Conservation (phyloP, 306 rosid genomes). For the Adenanthera pavonina region DNA sequence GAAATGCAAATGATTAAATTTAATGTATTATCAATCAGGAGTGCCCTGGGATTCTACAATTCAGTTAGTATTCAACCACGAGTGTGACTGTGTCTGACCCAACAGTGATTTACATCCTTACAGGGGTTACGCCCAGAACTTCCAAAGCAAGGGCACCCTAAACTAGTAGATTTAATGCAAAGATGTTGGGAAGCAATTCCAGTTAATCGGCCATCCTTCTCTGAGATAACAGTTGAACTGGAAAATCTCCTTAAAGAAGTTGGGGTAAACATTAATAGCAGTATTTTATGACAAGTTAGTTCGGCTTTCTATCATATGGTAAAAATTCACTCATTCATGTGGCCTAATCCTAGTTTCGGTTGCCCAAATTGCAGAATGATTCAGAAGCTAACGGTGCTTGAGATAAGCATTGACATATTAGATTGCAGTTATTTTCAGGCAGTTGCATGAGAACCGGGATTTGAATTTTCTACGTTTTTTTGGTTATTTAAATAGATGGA, state of each 20-base stretch:
- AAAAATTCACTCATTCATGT: not conserved
- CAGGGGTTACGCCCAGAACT: constrained; percentile 97
- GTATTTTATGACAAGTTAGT: not conserved
- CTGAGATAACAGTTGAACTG: constrained; percentile 74
- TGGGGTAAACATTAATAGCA: constrained; percentile 50
- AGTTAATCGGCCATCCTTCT: constrained; percentile 71
- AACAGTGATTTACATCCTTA: constrained; percentile 31
- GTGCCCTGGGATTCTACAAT: constrained; percentile 13
- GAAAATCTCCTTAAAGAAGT: constrained; percentile 67
- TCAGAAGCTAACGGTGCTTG: constrained; percentile 54
- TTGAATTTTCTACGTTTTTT: constrained; percentile 28
- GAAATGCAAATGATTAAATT: not conserved
- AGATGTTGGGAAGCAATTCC: constrained; percentile 95
- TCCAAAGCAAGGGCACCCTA: constrained; percentile 78
- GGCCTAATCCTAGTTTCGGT: constrained; percentile 27
- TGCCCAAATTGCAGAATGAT: constrained; percentile 62
- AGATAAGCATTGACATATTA: constrained; percentile 40
- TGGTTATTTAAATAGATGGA: constrained; percentile 45
- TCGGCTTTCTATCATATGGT: not conserved
- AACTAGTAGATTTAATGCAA: constrained; percentile 80
- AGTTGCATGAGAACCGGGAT: constrained; percentile 45
- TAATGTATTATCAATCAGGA: constrained; percentile 7
- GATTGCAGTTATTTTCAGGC: constrained; percentile 51
- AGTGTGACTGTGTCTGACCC: constrained; percentile 30
- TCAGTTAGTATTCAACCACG: not conserved